Conservation (phyloP, 2,329 filamentous ascomycete genomes). For the Berkeleyomyces basicola region DNA sequence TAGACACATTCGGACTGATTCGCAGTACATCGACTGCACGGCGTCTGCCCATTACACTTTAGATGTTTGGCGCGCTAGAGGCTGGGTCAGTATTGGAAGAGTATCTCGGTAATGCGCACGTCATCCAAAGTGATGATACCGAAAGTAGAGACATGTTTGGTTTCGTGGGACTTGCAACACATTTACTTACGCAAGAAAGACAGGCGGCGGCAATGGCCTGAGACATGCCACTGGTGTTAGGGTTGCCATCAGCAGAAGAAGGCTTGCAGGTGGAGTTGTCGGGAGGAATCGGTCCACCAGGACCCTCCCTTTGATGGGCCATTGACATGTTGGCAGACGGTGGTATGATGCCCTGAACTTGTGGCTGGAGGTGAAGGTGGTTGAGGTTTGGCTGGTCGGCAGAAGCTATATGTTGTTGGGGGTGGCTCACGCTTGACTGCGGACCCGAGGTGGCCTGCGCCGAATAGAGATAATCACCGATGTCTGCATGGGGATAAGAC, state of each 20-base stretch:
- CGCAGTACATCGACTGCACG: constrained; percentile 50
- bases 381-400: background rate
- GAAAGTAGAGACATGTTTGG: background rate
- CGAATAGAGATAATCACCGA: background rate
- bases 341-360: background rate
- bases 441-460: background rate
- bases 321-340: background rate
- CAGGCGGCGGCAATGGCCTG: constrained; percentile 33
- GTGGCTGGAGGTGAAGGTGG: background rate
- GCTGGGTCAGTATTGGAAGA: background rate
- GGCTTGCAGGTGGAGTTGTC: background rate
- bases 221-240: background rate
- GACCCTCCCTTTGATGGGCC: background rate
- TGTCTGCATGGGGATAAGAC: background rate
- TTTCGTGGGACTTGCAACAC: constrained; percentile 1
- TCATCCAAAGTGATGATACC: background rate
- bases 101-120: background rate
- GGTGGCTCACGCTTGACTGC: background rate
- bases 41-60: constrained; percentile 56
- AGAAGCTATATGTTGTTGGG: background rate
- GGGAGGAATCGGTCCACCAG: background rate
- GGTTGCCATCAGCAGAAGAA: background rate
- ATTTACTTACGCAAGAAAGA: constrained; percentile 34
- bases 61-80: constrained; percentile 47
- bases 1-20: constrained; percentile 50